Conservation (phyloP, 345 rosid genomes). For the Populus tremula region DNA sequence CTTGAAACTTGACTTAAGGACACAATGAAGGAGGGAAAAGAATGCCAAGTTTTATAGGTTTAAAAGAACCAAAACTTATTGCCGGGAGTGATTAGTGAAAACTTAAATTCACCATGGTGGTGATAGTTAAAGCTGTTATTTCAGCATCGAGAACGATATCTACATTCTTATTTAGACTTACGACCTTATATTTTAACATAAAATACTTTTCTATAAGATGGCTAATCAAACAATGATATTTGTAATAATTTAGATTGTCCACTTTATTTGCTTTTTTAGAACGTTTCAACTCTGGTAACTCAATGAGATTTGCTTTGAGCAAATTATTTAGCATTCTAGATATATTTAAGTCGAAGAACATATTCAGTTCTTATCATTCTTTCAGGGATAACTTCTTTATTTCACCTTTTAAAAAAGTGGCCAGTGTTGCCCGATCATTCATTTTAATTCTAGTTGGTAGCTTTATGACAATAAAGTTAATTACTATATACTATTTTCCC, state of each 20-base stretch:
- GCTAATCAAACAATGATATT: too few relatives aligned
- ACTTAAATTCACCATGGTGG: too few relatives aligned
- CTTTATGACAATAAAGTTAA: too few relatives aligned
- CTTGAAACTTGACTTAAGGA: not conserved
- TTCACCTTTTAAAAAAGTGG: not conserved
- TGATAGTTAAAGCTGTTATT: not conserved
- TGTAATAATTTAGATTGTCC: not conserved
- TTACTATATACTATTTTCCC: not conserved
- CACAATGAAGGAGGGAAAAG: not conserved
- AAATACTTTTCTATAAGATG: not conserved
- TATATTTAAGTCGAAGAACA: not conserved
- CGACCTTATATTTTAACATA: not conserved
- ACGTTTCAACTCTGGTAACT: not conserved
- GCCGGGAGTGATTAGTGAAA: not conserved
- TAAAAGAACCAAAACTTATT: not conserved
- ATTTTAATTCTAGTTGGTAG: not conserved
- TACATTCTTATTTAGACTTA: not conserved
- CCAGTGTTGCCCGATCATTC: rapidly evolving
- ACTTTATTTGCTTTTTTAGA: not conserved
- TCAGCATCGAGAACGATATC: not conserved
- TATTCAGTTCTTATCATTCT: not conserved
- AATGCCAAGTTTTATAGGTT: too few relatives aligned
- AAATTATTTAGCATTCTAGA: not conserved
- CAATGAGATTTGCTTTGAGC: not conserved
- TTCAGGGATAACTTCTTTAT: not conserved